Conservation (phyloP, 1,284 basidiomycete species). For the Chalciporus sp. region DNA sequence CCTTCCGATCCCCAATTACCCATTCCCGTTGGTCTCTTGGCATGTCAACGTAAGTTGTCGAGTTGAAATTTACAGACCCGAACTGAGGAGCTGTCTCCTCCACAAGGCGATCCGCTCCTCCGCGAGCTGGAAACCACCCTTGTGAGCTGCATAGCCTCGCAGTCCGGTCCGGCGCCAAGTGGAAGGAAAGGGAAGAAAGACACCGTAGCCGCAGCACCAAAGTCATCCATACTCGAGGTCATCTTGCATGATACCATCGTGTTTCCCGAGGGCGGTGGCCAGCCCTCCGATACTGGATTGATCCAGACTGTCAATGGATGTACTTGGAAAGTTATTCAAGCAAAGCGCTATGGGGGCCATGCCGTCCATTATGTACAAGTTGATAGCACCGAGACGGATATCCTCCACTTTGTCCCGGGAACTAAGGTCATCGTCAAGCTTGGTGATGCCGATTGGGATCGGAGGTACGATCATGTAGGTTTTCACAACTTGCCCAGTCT, state of each 20-base stretch:
- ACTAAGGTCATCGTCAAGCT: slow-evolving; percentile 57
- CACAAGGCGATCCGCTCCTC: slow-evolving; percentile 65
- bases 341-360: slow-evolving; percentile 71
- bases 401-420: slow-evolving; percentile 52
- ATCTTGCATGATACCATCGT: slow-evolving; percentile 82
- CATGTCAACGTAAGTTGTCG: slow-evolving; percentile 63
- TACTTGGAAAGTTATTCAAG: slow-evolving; percentile 68
- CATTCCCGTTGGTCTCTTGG: slow-evolving; percentile 70
- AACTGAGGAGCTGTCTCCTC: slow-evolving; percentile 11
- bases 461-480: slow-evolving; percentile 79
- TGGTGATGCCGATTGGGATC: slow-evolving; percentile 64
- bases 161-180: slow-evolving; percentile 41
- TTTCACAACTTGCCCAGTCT: neutral
- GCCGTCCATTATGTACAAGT: slow-evolving; percentile 78
- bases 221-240: slow-evolving; percentile 58
- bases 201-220: slow-evolving; percentile 42
- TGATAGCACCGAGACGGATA: slow-evolving; percentile 43
- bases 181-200: slow-evolving; percentile 49
- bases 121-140: slow-evolving; percentile 56
- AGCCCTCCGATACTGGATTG: slow-evolving; percentile 78
- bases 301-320: slow-evolving; percentile 48
- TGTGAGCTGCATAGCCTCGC: slow-evolving; percentile 48
- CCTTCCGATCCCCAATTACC: slow-evolving; percentile 51
- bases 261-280: slow-evolving; percentile 89
- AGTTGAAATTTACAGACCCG: slow-evolving; percentile 10